Percentiles rank a stretch among this genome's conserved stretches.
Evolutionary conservation across 2,329 filamentous ascomycete species (phyloP).

Genomic region (Fusarium mexicanum): DNA sequence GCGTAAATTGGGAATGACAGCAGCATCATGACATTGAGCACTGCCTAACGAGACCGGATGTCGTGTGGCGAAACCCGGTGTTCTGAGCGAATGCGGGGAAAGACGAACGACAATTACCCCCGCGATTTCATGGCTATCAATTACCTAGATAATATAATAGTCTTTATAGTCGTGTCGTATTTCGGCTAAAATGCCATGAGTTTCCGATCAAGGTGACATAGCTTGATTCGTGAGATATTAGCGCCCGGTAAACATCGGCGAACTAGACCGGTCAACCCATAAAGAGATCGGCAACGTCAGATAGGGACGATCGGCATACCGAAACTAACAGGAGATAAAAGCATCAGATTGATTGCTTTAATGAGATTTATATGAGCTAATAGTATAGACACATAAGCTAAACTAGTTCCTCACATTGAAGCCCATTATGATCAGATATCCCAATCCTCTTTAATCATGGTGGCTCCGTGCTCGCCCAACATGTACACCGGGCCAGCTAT

Average conservation of each 20-base stretch:
- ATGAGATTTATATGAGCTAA: no score
- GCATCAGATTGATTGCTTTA: accelerated
- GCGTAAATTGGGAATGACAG: background rate
- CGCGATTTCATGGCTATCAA: background rate
- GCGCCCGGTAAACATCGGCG: background rate
- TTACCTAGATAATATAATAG: background rate
- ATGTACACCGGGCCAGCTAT: conserved; percentile 71
- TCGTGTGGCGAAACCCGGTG: background rate
- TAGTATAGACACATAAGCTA: background rate
- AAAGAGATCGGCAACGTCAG: no score
- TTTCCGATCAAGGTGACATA: background rate
- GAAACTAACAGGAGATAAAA: background rate
- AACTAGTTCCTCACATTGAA: background rate
- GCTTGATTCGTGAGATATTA: background rate
- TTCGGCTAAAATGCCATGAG: background rate
- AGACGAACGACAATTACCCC: background rate
- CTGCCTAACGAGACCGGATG: background rate
- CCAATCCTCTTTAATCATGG: conserved; percentile 10
- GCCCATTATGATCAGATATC: background rate
- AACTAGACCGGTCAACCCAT: background rate
- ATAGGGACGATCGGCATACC: background rate
- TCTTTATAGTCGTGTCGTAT: background rate
- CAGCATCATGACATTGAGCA: background rate
- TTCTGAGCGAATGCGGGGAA: background rate
- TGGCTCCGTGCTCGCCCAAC: conserved; percentile 62